Conservation (phyloP, 129 eudicot genomes). For the Solidago caesia region DNA sequence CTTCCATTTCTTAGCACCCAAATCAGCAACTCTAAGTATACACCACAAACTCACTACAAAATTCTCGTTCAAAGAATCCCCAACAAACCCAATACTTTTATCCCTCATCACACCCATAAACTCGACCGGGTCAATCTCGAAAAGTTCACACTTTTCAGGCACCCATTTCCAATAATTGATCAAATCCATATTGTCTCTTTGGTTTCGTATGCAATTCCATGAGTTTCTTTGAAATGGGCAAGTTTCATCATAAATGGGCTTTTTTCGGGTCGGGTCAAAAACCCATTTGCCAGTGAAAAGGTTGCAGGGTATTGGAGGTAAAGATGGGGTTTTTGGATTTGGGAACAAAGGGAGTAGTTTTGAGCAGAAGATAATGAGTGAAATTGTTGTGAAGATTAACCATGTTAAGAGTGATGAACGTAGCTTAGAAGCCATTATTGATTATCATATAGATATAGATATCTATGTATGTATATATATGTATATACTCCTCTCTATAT, state of each 20-base stretch:
- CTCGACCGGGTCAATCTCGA: conserved; percentile 28
- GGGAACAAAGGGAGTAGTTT: conserved; percentile 51
- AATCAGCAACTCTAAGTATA: conserved; percentile 68
- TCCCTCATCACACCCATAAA: conserved; percentile 26
- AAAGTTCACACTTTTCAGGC: conserved; percentile 60
- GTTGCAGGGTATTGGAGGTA: conserved; percentile 27
- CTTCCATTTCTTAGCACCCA: conserved; percentile 88
- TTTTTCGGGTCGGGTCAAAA: conserved; percentile 51
- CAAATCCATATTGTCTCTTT: conserved; percentile 49
- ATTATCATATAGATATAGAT: no score
- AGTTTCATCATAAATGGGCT: conserved; percentile 60
- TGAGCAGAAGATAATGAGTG: conserved; percentile 56
- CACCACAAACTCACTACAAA: conserved; percentile 76
- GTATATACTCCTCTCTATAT: no score
- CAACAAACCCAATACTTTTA: conserved; percentile 70
- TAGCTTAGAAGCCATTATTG: conserved; percentile 14
- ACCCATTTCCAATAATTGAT: conserved; percentile 94
- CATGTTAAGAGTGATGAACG: conserved; percentile 45
- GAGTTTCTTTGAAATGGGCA: conserved; percentile 36
- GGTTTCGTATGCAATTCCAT: conserved; percentile 32
- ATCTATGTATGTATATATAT: no score
- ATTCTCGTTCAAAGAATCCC: conserved; percentile 94
- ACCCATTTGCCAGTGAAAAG: conserved; percentile 76
- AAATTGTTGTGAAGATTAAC: conserved; percentile 44
- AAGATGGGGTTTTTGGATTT: conserved; percentile 2